Evolutionary conservation across 2,329 filamentous ascomycete genomes (phyloP), one percentile per base, ranked within the genome.

Genomic region (Bipolaris zeicola): DNA sequence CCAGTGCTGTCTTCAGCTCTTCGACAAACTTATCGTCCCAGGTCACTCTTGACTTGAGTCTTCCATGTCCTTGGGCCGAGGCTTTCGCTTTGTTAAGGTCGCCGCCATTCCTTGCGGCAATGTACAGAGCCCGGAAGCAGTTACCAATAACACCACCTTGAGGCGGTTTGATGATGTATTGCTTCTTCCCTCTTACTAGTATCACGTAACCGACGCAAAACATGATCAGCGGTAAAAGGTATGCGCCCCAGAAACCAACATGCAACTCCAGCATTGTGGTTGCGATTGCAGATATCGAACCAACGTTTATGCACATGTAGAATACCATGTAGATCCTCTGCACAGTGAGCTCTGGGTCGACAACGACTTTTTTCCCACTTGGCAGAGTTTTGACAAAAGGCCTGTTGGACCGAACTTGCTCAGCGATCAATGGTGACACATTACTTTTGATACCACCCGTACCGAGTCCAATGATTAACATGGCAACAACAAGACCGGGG

Each of bases 401-500:
- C 22, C 69, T 75, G 20, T 71, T 77, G n/a, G 73, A 72, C 6
- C 70, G 72, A 46, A 81, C 79, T 63, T 82, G 80, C 60, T 82
- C 80, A 7, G 79, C 80, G 53, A 82, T 81, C 26, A 82, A 61
- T 2, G 80, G 80, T 8, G 78, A 77, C 41, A 93, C 89, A 69
- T 93, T 93, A 61, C 88, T 85, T 80, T 93, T 94, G 84, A 93
- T 92, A 68, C 90, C 89, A 60, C 90, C 90, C 1, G 89, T 91
- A 41, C 90, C 90, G 28, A 91, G 74, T n/a, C 88, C 89, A 70
- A 92, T 84, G 68, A 92, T 82, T 42, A 90, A 75, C 62, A 90
- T 81, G 22, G 86, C 85, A 28, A 87, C 76, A 2, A 88, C 74
- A 66, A 91, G 89, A 49, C 84, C 86, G 1, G 80, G 87, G 43